phyloP scores from a whole-genome alignment of 2,329 filamentous ascomycete species.

The Cladosporium sp. region DNA sequence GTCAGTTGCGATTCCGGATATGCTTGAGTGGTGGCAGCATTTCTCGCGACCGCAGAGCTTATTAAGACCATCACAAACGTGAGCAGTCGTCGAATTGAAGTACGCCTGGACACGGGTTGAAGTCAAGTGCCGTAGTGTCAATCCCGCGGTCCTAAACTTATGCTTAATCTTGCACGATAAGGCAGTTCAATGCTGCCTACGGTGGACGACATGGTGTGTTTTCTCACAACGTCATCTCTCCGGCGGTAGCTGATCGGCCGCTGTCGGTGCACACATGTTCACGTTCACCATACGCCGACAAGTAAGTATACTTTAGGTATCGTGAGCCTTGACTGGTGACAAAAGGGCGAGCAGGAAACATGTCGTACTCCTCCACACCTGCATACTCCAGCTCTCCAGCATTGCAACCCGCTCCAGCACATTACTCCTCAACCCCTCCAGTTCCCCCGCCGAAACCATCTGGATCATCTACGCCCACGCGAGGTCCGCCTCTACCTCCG shows the following conservation, averaged over 20 bases:
- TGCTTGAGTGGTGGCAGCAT: too few species aligned
- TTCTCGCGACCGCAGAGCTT: too few species aligned
- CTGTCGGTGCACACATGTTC: neutral
- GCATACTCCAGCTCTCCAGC: slow-evolving; percentile 6
- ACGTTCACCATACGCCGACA: neutral
- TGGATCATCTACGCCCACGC: slow-evolving; percentile 37
- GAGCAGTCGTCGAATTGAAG: too few species aligned
- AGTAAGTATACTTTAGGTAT: neutral
- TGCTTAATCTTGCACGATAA: too few species aligned
- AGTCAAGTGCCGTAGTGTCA: too few species aligned
- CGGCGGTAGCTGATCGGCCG: neutral
- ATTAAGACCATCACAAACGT: too few species aligned
- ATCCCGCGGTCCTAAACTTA: too few species aligned
- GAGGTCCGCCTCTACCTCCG: slow-evolving; percentile 43
- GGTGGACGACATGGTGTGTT: neutral
- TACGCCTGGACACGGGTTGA: too few species aligned
- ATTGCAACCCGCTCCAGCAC: slow-evolving; percentile 23
- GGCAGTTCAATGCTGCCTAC: neutral
- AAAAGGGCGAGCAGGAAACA: neutral
- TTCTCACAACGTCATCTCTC: slow-evolving; percentile 5
- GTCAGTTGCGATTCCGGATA: too few species aligned
- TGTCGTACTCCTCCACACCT: slow-evolving; percentile 8
- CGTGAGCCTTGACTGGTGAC: neutral
- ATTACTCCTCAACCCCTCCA: slow-evolving; percentile 44
- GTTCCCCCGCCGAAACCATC: slow-evolving; percentile 45